Evolutionary conservation across 768 basidiomycete genomes (phyloP).

Genomic region (Crassisporium funariophilum): DNA sequence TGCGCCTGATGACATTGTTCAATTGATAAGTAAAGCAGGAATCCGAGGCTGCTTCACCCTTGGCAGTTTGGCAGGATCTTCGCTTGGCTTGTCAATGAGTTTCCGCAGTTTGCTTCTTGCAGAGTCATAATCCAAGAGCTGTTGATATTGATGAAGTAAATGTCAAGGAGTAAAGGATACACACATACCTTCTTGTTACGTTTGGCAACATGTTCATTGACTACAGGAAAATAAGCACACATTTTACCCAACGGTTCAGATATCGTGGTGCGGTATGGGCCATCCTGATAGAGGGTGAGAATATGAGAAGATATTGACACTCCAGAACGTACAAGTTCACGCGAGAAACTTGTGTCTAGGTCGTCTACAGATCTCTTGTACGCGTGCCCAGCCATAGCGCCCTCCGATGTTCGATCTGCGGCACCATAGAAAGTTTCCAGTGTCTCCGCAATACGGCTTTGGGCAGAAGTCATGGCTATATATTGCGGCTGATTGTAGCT

Average conservation of each 20-base stretch:
- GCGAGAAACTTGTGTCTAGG: slow-evolving; percentile 78
- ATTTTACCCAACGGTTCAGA: slow-evolving; percentile 96
- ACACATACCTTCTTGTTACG: slow-evolving; percentile 88
- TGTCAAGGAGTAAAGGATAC: neutral
- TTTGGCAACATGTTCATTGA: slow-evolving; percentile 93
- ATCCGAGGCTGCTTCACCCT: slow-evolving; percentile 44
- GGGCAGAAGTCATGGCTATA: slow-evolving; percentile 93
- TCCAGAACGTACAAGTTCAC: slow-evolving; percentile 74
- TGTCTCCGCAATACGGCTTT: slow-evolving; percentile 90
- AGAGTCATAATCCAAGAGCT: slow-evolving; percentile 96
- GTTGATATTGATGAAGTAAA: slow-evolving; percentile 3
- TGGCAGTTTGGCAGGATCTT: slow-evolving; percentile 90
- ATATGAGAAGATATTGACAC: neutral
- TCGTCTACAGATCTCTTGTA: slow-evolving; percentile 97
- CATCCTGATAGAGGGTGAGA: slow-evolving; percentile 57
- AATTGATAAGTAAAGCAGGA: neutral
- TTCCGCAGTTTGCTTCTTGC: slow-evolving; percentile 90
- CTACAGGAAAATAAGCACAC: slow-evolving; percentile 90
- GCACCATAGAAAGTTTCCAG: slow-evolving; percentile 91
- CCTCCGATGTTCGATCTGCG: slow-evolving; percentile 81
- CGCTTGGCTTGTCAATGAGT: slow-evolving; percentile 86
- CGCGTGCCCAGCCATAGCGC: slow-evolving; percentile 96
- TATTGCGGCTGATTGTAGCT: neutral
- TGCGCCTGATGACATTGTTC: slow-evolving; percentile 63
- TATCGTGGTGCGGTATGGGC: slow-evolving; percentile 91